These are phyloP conservation scores for Hyphopichia burtonii DNA, from an alignment of 1,139 yeast species.

Conservation along the genomic window DNA sequence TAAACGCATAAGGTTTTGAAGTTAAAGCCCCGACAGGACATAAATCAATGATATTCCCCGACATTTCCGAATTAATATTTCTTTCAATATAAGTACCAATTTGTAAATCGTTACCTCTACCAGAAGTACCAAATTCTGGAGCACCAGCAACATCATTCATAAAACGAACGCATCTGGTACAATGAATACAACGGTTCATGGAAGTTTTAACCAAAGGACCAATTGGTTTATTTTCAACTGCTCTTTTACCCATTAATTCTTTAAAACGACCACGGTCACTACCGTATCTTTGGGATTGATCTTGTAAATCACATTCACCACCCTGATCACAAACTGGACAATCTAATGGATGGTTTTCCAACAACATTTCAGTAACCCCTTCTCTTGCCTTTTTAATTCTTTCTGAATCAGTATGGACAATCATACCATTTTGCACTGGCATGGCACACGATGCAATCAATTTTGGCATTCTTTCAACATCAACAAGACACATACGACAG, in stretches of 20 bases:
- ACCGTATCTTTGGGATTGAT: constrained; percentile 82
- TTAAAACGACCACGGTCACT: constrained; percentile 82
- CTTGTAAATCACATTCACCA: constrained; percentile 92
- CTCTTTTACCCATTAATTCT: constrained; percentile 83
- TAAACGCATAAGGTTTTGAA: constrained; percentile 86
- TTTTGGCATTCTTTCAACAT: constrained; percentile 87
- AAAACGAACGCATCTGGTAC: constrained; percentile 89
- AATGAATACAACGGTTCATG: constrained; percentile 92
- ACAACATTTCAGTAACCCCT: constrained; percentile 86
- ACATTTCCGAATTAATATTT: constrained; percentile 80
- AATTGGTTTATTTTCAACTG: constrained; percentile 86
- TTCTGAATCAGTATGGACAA: constrained; percentile 76
- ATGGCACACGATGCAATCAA: constrained; percentile 89
- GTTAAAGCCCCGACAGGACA: constrained; percentile 95
- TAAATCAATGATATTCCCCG: constrained; percentile 84
- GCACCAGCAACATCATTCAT: constrained; percentile 93
- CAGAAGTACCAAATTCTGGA: constrained; percentile 84
- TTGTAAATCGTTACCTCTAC: constrained; percentile 91
- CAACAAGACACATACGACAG: constrained; percentile 93
- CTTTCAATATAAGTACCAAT: constrained; percentile 88
- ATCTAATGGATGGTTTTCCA: constrained; percentile 89
- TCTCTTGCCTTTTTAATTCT: constrained; percentile 84
- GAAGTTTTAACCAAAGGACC: constrained; percentile 90
- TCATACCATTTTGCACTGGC: constrained; percentile 91
- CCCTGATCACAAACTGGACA: constrained; percentile 95